Evolutionary conservation across 2,329 filamentous ascomycete genomes (phyloP), one percentile per base, ranked within the genome.

Genomic region (Akanthomyces muscarius): DNA sequence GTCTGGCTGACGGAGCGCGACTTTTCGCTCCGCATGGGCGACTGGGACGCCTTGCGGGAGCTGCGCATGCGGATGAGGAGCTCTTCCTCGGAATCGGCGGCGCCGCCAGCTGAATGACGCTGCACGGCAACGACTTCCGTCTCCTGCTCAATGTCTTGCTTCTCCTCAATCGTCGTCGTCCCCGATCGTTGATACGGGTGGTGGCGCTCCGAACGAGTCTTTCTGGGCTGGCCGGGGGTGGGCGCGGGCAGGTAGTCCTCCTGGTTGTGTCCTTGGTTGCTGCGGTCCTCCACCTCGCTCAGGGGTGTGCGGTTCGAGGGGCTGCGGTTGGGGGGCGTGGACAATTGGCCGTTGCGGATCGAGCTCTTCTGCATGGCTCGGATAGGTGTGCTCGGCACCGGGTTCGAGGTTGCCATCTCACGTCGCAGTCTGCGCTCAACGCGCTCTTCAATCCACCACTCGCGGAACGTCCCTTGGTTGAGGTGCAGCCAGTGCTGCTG

Each of bases 401-500:
- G 70, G 62, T 79, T 80, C 45, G 79, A 72, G 28, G 79, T 77
- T 28, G 83, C 79, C 70, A 85, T 78, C 72, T 88, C 85, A 73
- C 84, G 86, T 53, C 84, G 78, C 61, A 87, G 77, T 73, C 83
- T 86, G 62, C 83, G 86, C 75, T 92, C 89, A 63, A 94, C 79
- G 72, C 92, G 90, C 78, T 94, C 90, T 78, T 92, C 92, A 71
- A 95, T 85, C 91, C 93, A 98, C 95, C 95, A 99, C 77, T 98
- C 92, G n/a, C 95, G 87, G 86, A 99, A 99, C 42, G 90, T 89
- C 42, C 90, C 90, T 77, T 99, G 95, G 79, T 99, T 97, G 66
- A 99, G 85, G 74, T 99, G 95, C 61, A 99, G 85, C 95, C 95
- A 99, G 78, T 99, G 95, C 78, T 99, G 95, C 74, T 99, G 95